phyloP scores from a whole-genome alignment of 768 basidiomycete species.

The Gloeopeniophorella convolvens region DNA sequence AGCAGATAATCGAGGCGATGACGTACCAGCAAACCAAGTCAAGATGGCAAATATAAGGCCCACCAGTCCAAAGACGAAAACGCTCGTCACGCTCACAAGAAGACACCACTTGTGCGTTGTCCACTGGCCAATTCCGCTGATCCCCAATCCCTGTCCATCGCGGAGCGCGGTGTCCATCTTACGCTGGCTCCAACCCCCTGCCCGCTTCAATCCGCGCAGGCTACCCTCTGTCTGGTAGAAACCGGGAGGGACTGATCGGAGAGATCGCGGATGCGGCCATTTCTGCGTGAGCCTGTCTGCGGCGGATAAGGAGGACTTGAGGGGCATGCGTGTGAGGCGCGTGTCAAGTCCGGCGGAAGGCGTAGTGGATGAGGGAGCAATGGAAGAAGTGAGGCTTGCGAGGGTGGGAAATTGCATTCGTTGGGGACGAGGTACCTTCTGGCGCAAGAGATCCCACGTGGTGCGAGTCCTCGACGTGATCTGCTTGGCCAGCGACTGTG shows the following conservation, averaged over 20 bases:
- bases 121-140: slow-evolving; percentile 44
- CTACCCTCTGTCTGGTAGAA: slow-evolving; percentile 6
- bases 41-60: slow-evolving; percentile 46
- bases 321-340: background rate
- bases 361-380: background rate
- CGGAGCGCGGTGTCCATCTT: slow-evolving; percentile 22
- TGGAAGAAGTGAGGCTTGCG: too few species aligned
- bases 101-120: slow-evolving; percentile 57
- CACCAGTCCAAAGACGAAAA: slow-evolving; percentile 48
- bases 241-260: slow-evolving; percentile 14
- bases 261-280: slow-evolving; percentile 40
- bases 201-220: slow-evolving; percentile 7
- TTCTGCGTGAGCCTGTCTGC: slow-evolving; percentile 42
- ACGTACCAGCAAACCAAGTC: slow-evolving; percentile 55
- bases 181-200: slow-evolving; percentile 5
- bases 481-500: background rate
- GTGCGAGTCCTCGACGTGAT: background rate
- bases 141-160: slow-evolving; percentile 34
- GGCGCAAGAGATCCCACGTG: background rate
- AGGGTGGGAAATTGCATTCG: background rate
- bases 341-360: background rate
- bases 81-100: slow-evolving; percentile 45
- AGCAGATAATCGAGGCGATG: background rate
- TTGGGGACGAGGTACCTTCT: background rate
- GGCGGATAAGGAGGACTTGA: background rate